Base-by-base conservation (phyloP, 768 basidiomycete genomes). In the Tricholoma bakamatsutake region DNA sequence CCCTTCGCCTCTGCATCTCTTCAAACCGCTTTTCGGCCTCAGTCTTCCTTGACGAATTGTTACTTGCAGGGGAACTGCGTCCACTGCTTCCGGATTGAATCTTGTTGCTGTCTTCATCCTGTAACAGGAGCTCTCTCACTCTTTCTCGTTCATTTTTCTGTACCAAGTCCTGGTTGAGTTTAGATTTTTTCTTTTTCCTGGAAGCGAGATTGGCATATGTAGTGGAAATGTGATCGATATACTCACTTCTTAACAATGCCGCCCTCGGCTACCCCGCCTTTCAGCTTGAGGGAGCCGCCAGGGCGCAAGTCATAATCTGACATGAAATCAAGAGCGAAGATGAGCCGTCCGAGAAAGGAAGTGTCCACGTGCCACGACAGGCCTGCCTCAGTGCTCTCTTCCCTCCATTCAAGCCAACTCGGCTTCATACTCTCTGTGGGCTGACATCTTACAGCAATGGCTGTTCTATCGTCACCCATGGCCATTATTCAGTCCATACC, bases 1-100 rank as follows among this genome's bases (percentile, higher is more conserved):
- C 93, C 69, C 92, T 75, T 62, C 80, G 80, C 64, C 81, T 82
- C 75, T 93, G 93, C n/a, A 80, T 81, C 73, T 92, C 87, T 69
- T 94, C 92, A 57, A 95, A 96, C 47, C 90, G 80, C 64, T 78
- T 81, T 77, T 96, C 90, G 0, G 93, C 93, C 27, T 92, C 89
- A 0, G 92, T 94, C 73, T 90, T 92, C 57, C 74, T 77, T 21
- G 82, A 80, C 34, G 75, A 74, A 57, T 72, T 75, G 40, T 73
- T 71, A 15, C 73, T 68, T n/a, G 77, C 64, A 13, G 81, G 80
- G 53, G 90, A 85, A 47, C 88, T 85, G 57, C 75, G 79, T 34
- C 80, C 76, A 40, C 79, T 76, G 58, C 84, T 86, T 33, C 80
- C 81, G 21, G 82, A 76, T 5, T 80, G 74, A 6, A 72, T 73